Base-by-base conservation (phyloP, 2,329 filamentous ascomycete species). In the Apiospora hydei region DNA sequence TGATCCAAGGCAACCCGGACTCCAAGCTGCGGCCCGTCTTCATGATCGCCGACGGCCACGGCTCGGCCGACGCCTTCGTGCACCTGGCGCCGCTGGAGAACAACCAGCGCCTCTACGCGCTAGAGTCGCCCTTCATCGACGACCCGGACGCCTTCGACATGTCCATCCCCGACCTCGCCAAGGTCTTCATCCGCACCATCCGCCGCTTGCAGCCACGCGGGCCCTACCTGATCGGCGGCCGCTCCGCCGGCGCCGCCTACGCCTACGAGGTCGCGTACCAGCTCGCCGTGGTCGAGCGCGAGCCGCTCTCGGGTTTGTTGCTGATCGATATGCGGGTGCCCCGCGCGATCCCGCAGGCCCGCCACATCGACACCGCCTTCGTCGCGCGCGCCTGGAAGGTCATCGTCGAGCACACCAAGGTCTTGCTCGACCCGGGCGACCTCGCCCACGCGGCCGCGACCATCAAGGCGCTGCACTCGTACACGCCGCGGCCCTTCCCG, bases 211-310 rank as follows among this genome's bases (percentile, higher is more conserved):
- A 88, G 74, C 83, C 85, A 5, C 80, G 81, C 16, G 84, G 85
- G 0, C 84, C 85, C 3, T 88, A 87, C 76, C 81, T 84, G 71
- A 79, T 88, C 0, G 85, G 85, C 66, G 88, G 88, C 44, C 88
- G 86, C 86, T 88, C 85, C 14, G 86, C 85, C 11, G 88, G 87
- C 64, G 86, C 86, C 11, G 84, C 86, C 70, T 83, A 84, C 72
- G 85, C 87, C 30, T 88, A 83, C 73, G 82, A 84, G 70, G 83
- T 82, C 8, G 82, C 83, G 0, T 79, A 81, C 24, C 79, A 82
- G 34, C 77, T 86, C 7, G 72, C 70, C 30, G 53, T 44, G 14
- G 78, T 82, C 41, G 76, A 79, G 38, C 82, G 81, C 16, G 82
- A 85, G 70, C 75, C 74, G 34, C 81, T 84, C 34, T 77, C 79